These are phyloP conservation scores for Thamnidium elegans DNA, from an alignment of 192 early-diverging fungal genomes.

Conservation along the genomic window DNA sequence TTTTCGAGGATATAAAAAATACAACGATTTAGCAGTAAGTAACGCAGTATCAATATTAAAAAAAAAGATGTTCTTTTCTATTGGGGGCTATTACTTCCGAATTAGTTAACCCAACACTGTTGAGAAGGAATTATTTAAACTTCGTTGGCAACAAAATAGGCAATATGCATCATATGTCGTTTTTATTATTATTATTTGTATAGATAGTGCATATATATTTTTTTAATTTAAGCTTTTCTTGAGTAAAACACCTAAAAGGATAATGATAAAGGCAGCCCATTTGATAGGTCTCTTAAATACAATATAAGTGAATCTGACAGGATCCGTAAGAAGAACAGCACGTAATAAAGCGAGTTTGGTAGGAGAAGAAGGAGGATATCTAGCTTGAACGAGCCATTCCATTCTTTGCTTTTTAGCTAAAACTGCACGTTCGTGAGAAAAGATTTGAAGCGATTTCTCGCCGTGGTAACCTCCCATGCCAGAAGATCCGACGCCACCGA, in stretches of 20 bases:
- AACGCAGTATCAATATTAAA: too few relatives aligned
- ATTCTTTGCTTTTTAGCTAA: slow-evolving; percentile 43
- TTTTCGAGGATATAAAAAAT: too few relatives aligned
- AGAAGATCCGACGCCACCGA: slow-evolving; percentile 83
- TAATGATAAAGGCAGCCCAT: background rate
- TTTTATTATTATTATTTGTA: too few relatives aligned
- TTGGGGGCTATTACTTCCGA: too few relatives aligned
- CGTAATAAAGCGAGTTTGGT: slow-evolving; percentile 24
- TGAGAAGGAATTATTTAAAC: too few relatives aligned
- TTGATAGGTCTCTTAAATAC: slow-evolving; percentile 5
- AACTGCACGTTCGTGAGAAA: slow-evolving; percentile 72
- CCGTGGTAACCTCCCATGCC: slow-evolving; percentile 89
- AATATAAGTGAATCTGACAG: background rate
- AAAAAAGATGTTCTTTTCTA: too few relatives aligned
- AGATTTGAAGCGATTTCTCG: slow-evolving; percentile 69
- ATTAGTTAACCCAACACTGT: too few relatives aligned
- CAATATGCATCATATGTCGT: too few relatives aligned
- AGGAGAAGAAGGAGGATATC: slow-evolving; percentile 36
- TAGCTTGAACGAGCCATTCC: slow-evolving; percentile 22
- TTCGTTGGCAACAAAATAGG: too few relatives aligned
- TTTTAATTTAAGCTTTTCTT: background rate
- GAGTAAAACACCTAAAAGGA: background rate
- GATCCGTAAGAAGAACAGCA: background rate
- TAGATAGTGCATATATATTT: too few relatives aligned
- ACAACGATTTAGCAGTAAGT: too few relatives aligned